Evolutionary conservation across 495 filamentous ascomycete species (phyloP), one percentile per base, ranked within the genome.

Genomic region (Annulohypoxylon stygium): DNA sequence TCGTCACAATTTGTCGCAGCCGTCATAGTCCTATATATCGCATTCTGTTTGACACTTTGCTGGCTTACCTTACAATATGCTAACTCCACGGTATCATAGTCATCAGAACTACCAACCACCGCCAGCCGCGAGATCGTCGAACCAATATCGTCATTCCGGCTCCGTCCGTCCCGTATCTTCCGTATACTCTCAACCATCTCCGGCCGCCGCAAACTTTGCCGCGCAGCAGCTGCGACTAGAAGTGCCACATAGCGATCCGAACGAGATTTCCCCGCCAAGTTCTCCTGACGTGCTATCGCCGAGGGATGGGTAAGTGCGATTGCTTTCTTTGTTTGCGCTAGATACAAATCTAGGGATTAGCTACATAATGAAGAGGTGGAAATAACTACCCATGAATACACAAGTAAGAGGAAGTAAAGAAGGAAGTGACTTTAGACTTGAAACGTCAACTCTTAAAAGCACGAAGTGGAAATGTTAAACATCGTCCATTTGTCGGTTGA

Each of bases 231-330:
- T 76, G 14, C 64, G 70, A 76, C 78, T 78, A 55, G 74, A 82
- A 76, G 78, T 81, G 54, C 76, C 78, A 57, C 76, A 78, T 48
- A 75, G 78, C 69, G 78, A 78, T 36, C 74, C 71, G 58, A 78
- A 68, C 69, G 82, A 82, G 20, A 81, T 86, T 77, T 85, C 83
- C 37, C 84, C 84, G 54, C 84, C 84, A 9, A 86, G 84, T 79
- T 86, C 84, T 47, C 83, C 84, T 39, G 84, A 85, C 75, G 75
- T 76, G 18, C 71, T 70, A 16, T 75, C 74, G 20, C 71, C 70
- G 4, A 77, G 69, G 50, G 70, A 79, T 63, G 71, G 69, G 79
- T 81, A 77, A 79, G 79, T 75, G 37, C 69, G 55, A 64, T 50
- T 37, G 45, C 57, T 66, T 66, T 68, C 34, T 63, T 68, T 48